These are phyloP conservation scores for Paramecium octaurelia DNA, from an alignment of 73 alveolate genomes.

Conservation along the genomic window DNA sequence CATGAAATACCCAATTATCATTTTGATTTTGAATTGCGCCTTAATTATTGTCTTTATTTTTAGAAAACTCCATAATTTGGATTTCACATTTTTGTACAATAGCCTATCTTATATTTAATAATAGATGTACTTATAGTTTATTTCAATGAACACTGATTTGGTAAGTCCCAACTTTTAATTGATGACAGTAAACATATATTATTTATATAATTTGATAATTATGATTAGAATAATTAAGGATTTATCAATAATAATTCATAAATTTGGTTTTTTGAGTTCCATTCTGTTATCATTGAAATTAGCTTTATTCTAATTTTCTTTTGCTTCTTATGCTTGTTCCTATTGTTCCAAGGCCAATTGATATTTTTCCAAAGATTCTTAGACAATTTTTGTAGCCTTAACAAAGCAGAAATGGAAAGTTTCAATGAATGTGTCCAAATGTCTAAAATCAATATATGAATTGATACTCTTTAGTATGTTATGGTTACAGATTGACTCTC, in stretches of 20 bases:
- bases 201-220: neutral
- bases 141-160: neutral
- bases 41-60: neutral
- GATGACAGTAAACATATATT: slow-evolving; percentile 1
- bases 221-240: no score
- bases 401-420: slow-evolving; percentile 39
- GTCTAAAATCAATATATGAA: neutral
- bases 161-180: neutral
- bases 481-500: slow-evolving; percentile 60
- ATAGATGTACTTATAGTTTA: neutral
- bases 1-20: neutral
- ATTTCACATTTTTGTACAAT: neutral
- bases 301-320: neutral
- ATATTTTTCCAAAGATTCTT: slow-evolving; percentile 45
- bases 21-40: neutral
- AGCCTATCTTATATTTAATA: neutral
- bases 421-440: slow-evolving; percentile 56
- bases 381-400: slow-evolving; percentile 26
- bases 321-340: neutral
- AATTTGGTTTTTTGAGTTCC: slow-evolving; percentile 31
- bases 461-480: slow-evolving; percentile 50
- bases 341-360: neutral
- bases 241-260: slow-evolving; percentile 15
- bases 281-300: neutral
- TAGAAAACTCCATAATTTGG: neutral